These are phyloP conservation scores for Lodderomyces oxycetoniae DNA, from an alignment of 1,139 yeast species.

Conservation along the genomic window DNA sequence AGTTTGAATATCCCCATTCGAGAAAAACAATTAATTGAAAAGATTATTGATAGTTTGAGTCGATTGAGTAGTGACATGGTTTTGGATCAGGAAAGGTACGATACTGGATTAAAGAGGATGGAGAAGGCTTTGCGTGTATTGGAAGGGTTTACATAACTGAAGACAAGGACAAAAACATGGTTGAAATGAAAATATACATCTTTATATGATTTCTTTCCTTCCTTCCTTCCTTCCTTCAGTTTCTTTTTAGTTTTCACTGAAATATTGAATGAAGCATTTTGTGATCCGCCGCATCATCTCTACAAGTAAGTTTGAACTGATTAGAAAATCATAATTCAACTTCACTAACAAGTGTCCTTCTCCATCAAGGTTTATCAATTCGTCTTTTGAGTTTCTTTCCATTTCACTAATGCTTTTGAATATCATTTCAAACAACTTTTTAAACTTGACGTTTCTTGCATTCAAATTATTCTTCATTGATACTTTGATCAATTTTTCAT, in stretches of 20 bases:
- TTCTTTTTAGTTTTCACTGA: slow-evolving; percentile 3
- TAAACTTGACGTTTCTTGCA: slow-evolving; percentile 36
- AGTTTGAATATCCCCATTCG: slow-evolving; percentile 68
- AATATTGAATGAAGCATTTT: slow-evolving; percentile 19
- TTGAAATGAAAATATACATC: slow-evolving; percentile 1
- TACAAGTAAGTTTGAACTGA: slow-evolving; percentile 19
- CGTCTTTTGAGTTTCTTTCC: slow-evolving; percentile 9
- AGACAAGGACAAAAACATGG: not conserved
- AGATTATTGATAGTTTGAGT: slow-evolving; percentile 78
- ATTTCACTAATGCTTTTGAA: slow-evolving; percentile 32
- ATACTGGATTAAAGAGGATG: slow-evolving; percentile 73
- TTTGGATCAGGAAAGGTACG: slow-evolving; percentile 71
- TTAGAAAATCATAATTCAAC: slow-evolving; percentile 40
- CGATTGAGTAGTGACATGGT: slow-evolving; percentile 87
- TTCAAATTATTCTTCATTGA: slow-evolving; percentile 37
- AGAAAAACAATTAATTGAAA: slow-evolving; percentile 76
- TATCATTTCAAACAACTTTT: slow-evolving; percentile 37
- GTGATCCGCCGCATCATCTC: slow-evolving; percentile 23
- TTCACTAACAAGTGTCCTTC: slow-evolving; percentile 20
- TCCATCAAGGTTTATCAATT: slow-evolving; percentile 7
- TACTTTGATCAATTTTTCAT: slow-evolving; percentile 22
- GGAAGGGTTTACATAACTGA: slow-evolving; percentile 55
- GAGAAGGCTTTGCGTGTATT: slow-evolving; percentile 77
- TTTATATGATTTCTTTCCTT: not conserved
- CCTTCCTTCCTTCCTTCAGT: not conserved